Conservation (phyloP, 2,329 filamentous ascomycete genomes). For the Phaeosphaeriaceae sp. region DNA sequence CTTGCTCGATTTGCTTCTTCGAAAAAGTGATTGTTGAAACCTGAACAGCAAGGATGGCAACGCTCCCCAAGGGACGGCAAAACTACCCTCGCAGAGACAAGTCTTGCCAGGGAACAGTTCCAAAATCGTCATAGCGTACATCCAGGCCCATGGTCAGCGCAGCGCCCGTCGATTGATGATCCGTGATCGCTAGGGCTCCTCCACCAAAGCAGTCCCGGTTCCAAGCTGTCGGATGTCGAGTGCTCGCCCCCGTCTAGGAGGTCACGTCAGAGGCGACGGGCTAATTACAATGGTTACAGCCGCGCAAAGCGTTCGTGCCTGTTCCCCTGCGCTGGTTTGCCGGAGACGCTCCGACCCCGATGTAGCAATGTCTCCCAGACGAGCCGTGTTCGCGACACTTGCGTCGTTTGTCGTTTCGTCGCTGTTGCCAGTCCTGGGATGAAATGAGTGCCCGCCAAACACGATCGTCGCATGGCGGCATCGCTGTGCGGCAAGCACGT, state of each 20-base stretch:
- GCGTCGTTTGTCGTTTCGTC: background rate
- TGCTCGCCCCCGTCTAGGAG: slow-evolving; percentile 8
- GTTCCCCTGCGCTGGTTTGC: slow-evolving; percentile 15
- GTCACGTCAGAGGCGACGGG: slow-evolving; percentile 25
- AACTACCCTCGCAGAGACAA: slow-evolving; percentile 10
- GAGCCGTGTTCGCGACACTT: background rate
- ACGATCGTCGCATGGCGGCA: background rate
- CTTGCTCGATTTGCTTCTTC: background rate
- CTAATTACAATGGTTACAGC: slow-evolving; percentile 22
- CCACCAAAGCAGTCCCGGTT: slow-evolving; percentile 30
- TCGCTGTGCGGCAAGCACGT: background rate
- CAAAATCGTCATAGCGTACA: slow-evolving; percentile 32
- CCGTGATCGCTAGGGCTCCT: slow-evolving; percentile 38
- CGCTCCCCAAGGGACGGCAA: background rate
- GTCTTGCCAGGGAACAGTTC: background rate
- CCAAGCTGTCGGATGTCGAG: slow-evolving; percentile 38
- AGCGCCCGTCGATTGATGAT: slow-evolving; percentile 30
- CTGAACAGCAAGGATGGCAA: background rate
- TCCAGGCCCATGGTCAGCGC: slow-evolving; percentile 37
- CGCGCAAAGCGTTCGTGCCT: slow-evolving; percentile 22
- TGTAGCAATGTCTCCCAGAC: slow-evolving; percentile 16
- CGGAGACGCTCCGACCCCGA: slow-evolving; percentile 19
- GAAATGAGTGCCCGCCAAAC: background rate
- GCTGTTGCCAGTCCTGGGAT: background rate
- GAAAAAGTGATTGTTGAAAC: background rate